Evolutionary conservation across 306 rosid genomes (phyloP).

Genomic region (Castanea mollissima): DNA sequence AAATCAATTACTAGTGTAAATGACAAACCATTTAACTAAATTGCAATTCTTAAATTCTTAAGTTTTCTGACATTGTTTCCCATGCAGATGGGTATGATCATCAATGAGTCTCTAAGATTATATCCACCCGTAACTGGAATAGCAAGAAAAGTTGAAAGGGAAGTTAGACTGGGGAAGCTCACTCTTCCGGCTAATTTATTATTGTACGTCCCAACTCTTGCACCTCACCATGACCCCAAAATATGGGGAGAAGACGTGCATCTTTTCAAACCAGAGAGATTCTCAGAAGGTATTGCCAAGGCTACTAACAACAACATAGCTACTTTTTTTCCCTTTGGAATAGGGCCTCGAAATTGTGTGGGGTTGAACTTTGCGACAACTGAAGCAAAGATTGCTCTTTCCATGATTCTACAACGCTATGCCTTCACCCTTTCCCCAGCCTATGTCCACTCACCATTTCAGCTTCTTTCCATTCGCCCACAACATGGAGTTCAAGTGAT

Average conservation of each 20-base stretch:
- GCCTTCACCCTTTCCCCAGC: conserved; percentile 15
- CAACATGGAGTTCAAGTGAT: conserved; percentile 23
- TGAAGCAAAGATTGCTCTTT: conserved; percentile 21
- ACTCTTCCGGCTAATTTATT: conserved; percentile 19
- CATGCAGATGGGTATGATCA: conserved; percentile 27
- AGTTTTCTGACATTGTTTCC: too few species aligned
- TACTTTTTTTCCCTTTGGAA: conserved; percentile 23
- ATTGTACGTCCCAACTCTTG: background rate
- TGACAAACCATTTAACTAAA: too few species aligned
- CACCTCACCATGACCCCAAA: conserved; percentile 23
- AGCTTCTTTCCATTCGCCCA: conserved; percentile 10
- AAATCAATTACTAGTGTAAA: background rate
- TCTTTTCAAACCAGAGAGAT: conserved; percentile 28
- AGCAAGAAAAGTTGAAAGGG: background rate
- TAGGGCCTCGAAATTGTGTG: conserved; percentile 23
- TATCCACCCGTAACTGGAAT: conserved; percentile 4
- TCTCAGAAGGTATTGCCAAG: conserved; percentile 17
- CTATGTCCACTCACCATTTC: conserved; percentile 25
- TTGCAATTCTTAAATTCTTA: too few species aligned
- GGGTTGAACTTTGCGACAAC: conserved; percentile 21
- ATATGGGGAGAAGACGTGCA: conserved; percentile 30
- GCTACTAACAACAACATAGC: conserved; percentile 16
- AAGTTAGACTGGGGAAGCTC: conserved; percentile 16
- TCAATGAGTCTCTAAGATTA: conserved; percentile 27
- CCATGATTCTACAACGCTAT: conserved; percentile 28